Conservation (phyloP, 2,329 filamentous ascomycete species). For the Periglandula ipomoeae region DNA sequence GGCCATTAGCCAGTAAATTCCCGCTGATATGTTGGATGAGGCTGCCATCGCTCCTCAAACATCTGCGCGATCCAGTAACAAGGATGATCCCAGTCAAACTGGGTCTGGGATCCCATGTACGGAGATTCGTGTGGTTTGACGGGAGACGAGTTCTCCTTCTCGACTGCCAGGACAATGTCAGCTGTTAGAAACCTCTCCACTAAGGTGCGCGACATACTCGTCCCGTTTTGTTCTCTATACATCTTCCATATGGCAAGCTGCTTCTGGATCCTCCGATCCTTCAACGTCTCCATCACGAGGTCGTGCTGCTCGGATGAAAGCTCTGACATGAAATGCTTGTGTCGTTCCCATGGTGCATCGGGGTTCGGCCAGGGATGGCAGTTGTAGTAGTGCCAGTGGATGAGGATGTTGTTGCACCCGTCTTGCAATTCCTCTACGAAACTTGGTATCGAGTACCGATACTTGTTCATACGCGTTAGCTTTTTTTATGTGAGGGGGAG, state of each 20-base stretch:
- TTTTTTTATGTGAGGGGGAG: no score
- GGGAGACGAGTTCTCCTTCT: not conserved
- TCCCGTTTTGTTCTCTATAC: constrained; percentile 16
- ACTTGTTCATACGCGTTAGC: constrained; percentile 10
- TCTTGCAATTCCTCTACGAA: constrained; percentile 36
- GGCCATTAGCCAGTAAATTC: constrained; percentile 10
- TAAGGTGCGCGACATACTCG: constrained; percentile 13
- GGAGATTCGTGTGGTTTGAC: not conserved
- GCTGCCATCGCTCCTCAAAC: constrained; percentile 32
- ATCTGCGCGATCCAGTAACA: constrained; percentile 37
- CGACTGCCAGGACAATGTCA: not conserved
- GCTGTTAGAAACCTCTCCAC: no score
- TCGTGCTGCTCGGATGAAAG: constrained; percentile 23
- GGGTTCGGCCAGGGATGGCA: constrained; percentile 18
- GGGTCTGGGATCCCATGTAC: constrained; percentile 17
- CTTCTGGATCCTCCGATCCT: constrained; percentile 12
- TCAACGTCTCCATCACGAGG: constrained; percentile 22
- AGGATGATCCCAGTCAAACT: constrained; percentile 29
- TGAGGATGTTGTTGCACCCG: constrained; percentile 36
- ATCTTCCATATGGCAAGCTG: constrained; percentile 18
- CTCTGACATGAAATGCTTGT: constrained; percentile 18
- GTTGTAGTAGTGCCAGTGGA: constrained; percentile 43
- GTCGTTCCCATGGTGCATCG: constrained; percentile 18
- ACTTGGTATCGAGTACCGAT: constrained; percentile 27
- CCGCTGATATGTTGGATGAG: constrained; percentile 21